Percentiles rank a stretch among this genome's conserved stretches.
Evolutionary conservation across 768 basidiomycete species (phyloP).

Genomic region (Basidioascus undulatus): DNA sequence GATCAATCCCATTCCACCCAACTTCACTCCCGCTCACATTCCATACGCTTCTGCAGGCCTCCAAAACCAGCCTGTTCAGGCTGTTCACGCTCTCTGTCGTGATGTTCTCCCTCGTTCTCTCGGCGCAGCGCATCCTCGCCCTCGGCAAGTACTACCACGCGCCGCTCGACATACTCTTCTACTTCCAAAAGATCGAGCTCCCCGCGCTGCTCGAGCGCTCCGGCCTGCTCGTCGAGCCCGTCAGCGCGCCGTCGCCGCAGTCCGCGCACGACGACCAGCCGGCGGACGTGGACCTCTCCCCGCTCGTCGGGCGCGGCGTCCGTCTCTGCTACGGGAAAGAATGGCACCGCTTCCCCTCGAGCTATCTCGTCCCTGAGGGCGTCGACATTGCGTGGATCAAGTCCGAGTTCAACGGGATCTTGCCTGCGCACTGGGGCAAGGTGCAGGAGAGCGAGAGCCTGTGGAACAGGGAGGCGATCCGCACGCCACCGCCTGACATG

Average conservation of each 20-base stretch:
- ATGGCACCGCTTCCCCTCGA: conserved; percentile 84
- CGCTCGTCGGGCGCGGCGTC: conserved; percentile 42
- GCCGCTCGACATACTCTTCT: conserved; percentile 43
- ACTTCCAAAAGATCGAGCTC: conserved; percentile 52
- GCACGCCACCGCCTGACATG: conserved; percentile 34
- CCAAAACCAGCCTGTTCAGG: conserved; percentile 47
- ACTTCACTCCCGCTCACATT: not conserved
- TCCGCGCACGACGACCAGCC: conserved; percentile 18
- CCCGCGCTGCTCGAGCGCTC: conserved; percentile 55
- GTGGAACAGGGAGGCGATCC: conserved; percentile 41
- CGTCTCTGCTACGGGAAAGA: conserved; percentile 75
- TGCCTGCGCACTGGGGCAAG: conserved; percentile 57
- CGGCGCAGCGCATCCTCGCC: conserved; percentile 54
- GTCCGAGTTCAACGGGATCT: conserved; percentile 68
- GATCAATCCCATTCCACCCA: not conserved
- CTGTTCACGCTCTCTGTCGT: conserved; percentile 48
- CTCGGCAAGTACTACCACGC: conserved; percentile 77
- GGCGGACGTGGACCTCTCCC: conserved; percentile 37
- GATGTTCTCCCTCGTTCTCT: conserved; percentile 39
- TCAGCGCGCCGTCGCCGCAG: conserved; percentile 1
- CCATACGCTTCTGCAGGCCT: conserved; percentile 30
- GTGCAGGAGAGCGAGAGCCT: conserved; percentile 19
- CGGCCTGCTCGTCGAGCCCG: conserved; percentile 29
- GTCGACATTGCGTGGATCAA: conserved; percentile 70
- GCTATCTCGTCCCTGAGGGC: conserved; percentile 63